Evolutionary conservation across 495 filamentous ascomycete species (phyloP), one percentile per base, ranked within the genome.

Genomic region (Polyplosphaeria fusca): DNA sequence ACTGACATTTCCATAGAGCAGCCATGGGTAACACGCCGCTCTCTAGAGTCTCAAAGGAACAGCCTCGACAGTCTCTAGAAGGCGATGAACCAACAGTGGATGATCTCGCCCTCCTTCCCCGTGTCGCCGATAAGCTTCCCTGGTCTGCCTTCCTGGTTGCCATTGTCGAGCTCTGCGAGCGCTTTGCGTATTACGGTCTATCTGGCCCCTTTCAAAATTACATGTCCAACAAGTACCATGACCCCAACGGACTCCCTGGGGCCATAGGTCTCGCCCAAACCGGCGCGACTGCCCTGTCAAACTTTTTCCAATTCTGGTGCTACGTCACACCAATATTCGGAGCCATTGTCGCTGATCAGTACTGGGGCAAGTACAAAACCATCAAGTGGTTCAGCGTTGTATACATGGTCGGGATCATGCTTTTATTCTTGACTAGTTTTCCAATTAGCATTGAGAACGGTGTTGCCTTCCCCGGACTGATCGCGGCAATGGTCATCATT

Each of bases 301-400:
- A 80, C 47, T 83, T 83, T 69, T 83, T 83, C 70, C 77, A 81
- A 59, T 83, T 84, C 69, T 83, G 79, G 76, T 82, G 77, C 59
- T 81, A 80, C 28, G 69, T 80, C 7, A 82, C 77, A 20, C 79
- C 79, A 26, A 77, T 81, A 38, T n/a, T 81, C 22, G 70, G 82
- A 19, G 63, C 79, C 55, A 76, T 82, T 45, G 65, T 85, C 27
- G 81, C 82, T 18, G 82, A 85, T 68, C 79, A 83, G 64, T 86
- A 83, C 63, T 72, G 83, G 49, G 84, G 84, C 35, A 82, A 81
- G 68, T 86, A 84, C 69, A 79, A 82, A 65, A 85, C 84, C 19
- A 85, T 87, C 32, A 69, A 82, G 16, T 60, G 76, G 51, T 83
- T 81, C 68, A 73, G 75, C 38, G 58, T 74, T 26, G 62, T 76